Evolutionary conservation across 148 eudicot genomes (phyloP).

Genomic region (Polygonum aviculare): DNA sequence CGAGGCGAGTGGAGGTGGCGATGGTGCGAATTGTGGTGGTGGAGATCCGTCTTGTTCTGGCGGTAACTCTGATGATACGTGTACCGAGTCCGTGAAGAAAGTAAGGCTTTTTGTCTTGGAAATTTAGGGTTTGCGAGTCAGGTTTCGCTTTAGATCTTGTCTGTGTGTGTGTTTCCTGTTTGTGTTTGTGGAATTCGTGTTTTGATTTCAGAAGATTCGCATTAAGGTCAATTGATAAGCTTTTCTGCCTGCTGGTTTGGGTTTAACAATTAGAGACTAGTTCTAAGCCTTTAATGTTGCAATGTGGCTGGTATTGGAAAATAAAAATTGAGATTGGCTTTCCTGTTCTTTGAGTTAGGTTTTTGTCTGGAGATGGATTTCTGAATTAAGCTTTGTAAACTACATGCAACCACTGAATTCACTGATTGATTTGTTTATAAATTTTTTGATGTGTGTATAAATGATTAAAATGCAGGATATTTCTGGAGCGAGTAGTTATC

Average conservation of each 20-base stretch:
- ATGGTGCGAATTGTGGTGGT: not conserved
- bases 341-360: not conserved
- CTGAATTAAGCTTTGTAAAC: not conserved
- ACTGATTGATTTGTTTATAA: not conserved
- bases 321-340: not conserved
- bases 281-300: not conserved
- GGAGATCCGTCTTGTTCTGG: slow-evolving; percentile 9
- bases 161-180: not conserved
- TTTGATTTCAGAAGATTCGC: not conserved
- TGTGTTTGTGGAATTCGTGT: not conserved
- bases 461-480: slow-evolving; percentile 33
- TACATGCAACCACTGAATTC: not conserved
- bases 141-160: not conserved
- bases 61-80: not conserved
- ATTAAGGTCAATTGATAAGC: not conserved
- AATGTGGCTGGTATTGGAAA: not conserved
- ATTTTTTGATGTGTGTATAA: not conserved
- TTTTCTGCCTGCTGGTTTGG: not conserved
- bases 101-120: slow-evolving; percentile 15
- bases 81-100: slow-evolving; percentile 11
- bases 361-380: not conserved
- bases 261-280: not conserved
- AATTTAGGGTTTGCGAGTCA: not conserved
- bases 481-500: slow-evolving; percentile 36
- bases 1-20: slow-evolving; percentile 3